These are phyloP conservation scores for Cladosporium sphaerospermum DNA, from an alignment of 2,329 filamentous ascomycete species.

Conservation along the genomic window DNA sequence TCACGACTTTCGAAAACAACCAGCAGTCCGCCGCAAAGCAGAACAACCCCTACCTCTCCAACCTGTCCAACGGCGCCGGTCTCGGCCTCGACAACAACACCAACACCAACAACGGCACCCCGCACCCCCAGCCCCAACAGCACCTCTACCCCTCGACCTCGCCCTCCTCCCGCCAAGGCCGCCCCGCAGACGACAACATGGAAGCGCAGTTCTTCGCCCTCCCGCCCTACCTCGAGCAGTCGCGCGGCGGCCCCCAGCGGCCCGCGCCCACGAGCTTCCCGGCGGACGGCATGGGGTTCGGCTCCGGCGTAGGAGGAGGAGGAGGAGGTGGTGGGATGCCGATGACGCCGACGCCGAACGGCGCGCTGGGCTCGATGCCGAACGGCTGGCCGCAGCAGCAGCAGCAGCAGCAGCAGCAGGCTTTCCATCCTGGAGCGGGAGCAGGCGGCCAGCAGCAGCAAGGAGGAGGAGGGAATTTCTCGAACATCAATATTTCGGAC, in stretches of 20 bases:
- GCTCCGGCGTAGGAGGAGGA: background rate
- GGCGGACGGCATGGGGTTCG: conserved; percentile 1
- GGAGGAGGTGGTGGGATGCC: background rate
- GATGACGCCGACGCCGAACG: conserved; percentile 10
- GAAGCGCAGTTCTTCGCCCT: conserved; percentile 69
- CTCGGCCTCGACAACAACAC: background rate
- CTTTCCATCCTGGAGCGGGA: conserved; percentile 15
- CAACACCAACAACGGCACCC: conserved; percentile 14
- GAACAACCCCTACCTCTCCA: conserved; percentile 5
- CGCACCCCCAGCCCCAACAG: background rate
- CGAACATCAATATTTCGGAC: conserved; percentile 32
- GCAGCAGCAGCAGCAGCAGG: conserved; percentile 14
- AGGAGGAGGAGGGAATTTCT: conserved; percentile 13
- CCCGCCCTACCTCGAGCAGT: conserved; percentile 63
- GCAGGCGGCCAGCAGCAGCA: conserved; percentile 12
- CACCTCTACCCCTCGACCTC: conserved; percentile 4
- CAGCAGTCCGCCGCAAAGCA: conserved; percentile 29
- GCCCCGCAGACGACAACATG: conserved; percentile 48
- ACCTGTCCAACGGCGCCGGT: background rate
- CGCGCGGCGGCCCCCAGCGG: conserved; percentile 31
- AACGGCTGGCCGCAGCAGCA: conserved; percentile 19
- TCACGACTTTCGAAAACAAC: conserved; percentile 51
- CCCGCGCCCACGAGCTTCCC: conserved; percentile 15
- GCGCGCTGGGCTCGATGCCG: conserved; percentile 17
- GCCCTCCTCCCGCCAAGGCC: conserved; percentile 14